phyloP scores from a whole-genome alignment of 129 eudicot species.

The Centrapalus pauciflorus region DNA sequence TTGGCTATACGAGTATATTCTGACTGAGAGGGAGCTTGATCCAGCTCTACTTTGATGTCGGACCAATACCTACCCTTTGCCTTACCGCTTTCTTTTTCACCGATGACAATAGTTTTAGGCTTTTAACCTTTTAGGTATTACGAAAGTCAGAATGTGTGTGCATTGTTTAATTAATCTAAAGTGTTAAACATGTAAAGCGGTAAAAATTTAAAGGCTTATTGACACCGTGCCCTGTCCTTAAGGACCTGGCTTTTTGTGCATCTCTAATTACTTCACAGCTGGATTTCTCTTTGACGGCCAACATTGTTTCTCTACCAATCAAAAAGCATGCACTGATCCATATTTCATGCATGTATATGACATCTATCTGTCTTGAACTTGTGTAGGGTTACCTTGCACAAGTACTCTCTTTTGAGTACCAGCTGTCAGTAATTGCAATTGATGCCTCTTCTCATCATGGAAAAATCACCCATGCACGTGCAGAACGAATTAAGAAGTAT shows the following conservation, averaged over 20 bases:
- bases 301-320: neutral
- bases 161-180: too few relatives aligned
- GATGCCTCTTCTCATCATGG: slow-evolving; percentile 94
- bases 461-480: slow-evolving; percentile 66
- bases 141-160: too few relatives aligned
- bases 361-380: slow-evolving; percentile 5
- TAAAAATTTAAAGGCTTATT: too few relatives aligned
- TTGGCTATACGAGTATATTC: too few relatives aligned
- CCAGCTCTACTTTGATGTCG: too few relatives aligned
- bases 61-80: too few relatives aligned
- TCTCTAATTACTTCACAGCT: neutral
- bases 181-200: too few relatives aligned
- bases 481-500: slow-evolving; percentile 77
- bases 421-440: slow-evolving; percentile 74
- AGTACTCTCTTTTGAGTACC: slow-evolving; percentile 83
- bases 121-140: too few relatives aligned
- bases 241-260: neutral
- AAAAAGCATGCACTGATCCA: neutral
- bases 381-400: slow-evolving; percentile 82
- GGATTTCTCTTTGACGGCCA: neutral
- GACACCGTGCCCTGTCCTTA: neutral
- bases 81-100: too few relatives aligned
- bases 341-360: slow-evolving; percentile 4
- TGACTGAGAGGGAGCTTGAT: too few relatives aligned
- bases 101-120: too few relatives aligned